phyloP scores from a whole-genome alignment of 2,329 filamentous ascomycete species.

The Botrytis porri region DNA sequence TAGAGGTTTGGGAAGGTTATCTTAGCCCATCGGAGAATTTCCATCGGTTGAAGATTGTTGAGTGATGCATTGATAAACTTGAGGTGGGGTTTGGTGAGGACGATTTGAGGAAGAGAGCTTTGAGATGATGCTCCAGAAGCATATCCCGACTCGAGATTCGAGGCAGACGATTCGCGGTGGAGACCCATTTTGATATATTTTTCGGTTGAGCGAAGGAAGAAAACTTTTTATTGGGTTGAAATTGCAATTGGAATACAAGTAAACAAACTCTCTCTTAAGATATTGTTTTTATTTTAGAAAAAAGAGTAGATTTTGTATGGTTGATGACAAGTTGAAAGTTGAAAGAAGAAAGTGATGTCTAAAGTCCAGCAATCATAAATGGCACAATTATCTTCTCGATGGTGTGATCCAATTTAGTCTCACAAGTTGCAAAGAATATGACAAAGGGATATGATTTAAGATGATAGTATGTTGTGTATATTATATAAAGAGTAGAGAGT shows the following conservation, averaged over 20 bases:
- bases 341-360: background rate
- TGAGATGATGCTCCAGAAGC: slow-evolving; percentile 61
- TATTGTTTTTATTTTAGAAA: background rate
- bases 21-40: slow-evolving; percentile 89
- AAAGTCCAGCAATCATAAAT: background rate
- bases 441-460: background rate
- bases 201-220: slow-evolving; percentile 2
- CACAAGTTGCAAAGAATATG: background rate
- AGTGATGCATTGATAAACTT: slow-evolving; percentile 88
- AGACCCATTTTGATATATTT: slow-evolving; percentile 30
- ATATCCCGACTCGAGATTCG: slow-evolving; percentile 77
- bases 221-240: background rate
- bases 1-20: slow-evolving; percentile 85
- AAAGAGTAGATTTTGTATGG: background rate
- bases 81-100: slow-evolving; percentile 84
- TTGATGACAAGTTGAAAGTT: background rate
- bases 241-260: background rate
- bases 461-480: slow-evolving; percentile 1
- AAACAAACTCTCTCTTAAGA: background rate
- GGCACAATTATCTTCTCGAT: slow-evolving; percentile 15
- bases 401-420: slow-evolving; percentile 10
- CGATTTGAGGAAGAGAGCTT: slow-evolving; percentile 67
- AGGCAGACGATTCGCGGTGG: slow-evolving; percentile 30
- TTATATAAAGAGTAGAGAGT: background rate
- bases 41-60: slow-evolving; percentile 82